Base-by-base conservation (phyloP, 2,329 filamentous ascomycete genomes). In the Akanthomyces uredinophilus region DNA sequence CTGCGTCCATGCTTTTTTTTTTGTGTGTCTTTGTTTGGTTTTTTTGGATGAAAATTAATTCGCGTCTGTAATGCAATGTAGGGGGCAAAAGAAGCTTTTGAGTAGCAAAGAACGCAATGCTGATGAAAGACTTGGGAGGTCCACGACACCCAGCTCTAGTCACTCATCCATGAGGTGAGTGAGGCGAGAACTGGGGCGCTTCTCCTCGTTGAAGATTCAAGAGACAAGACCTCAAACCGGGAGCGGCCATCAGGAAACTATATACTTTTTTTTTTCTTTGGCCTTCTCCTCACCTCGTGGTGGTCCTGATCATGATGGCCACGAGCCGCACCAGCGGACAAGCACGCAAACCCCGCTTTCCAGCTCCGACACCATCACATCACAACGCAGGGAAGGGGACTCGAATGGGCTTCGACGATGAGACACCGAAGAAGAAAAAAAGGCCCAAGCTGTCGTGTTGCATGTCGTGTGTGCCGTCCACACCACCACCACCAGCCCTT, bases 201-300 rank as follows among this genome's bases (percentile, higher is more conserved):
- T 60, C 58, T 46, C 35, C 58, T 53, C 49, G 46, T 27, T 60
- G 20, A 32, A 53, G 14, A 18, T n/a, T 14, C 10, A 35, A 35
- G 29, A 47, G 1, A 7, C 8, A 37, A 24, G 37, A 39, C 5
- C 1, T 18, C 13, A 8, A 20, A 20, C 14, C 4, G 18, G 43
- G 50, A 20, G 44, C 18, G 22, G n/a, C 52, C 14, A 22, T n/a
- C 11, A 4, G 16, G 10, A 41, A 35, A 41, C 35, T 62, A 52
- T 51, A 62, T 62, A 62, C 53, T 57, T 62, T 56, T 62, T 51
- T 47, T 22, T 57, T 51, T 32, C 47, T 55, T 22, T n/a, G n/a
- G n/a, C n/a, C n/a, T n/a, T n/a, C n/a, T n/a, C n/a, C n/a, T n/a
- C n/a, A n/a, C n/a, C 37, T 16, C 10, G 14, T 39, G 13, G 14